A percentile compares a stretch with the other conserved stretches of the same genome.
Conservation (phyloP, 371 early-diverging fungal genomes). For the Mucor piriformis region DNA sequence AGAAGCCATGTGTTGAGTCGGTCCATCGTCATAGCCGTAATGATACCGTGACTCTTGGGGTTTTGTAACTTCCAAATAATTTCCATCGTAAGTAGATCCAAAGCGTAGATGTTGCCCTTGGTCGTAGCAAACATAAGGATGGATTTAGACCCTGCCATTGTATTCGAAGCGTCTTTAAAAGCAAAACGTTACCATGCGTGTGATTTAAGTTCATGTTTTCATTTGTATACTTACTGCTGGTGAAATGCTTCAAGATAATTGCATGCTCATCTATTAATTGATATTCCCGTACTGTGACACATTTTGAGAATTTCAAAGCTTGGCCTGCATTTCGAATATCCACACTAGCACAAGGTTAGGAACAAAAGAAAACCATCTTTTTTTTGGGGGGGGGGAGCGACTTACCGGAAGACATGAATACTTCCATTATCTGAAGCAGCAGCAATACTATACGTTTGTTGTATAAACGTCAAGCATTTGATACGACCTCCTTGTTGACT, state of each 20-base stretch:
- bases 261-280: conserved; percentile 71
- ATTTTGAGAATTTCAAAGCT: conserved; percentile 65
- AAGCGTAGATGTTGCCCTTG: conserved; percentile 73
- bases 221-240: conserved; percentile 42
- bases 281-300: conserved; percentile 56
- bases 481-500: conserved; percentile 77
- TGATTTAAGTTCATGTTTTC: neutral
- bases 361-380: neutral
- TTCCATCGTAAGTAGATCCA: conserved; percentile 78
- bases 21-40: conserved; percentile 76
- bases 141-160: conserved; percentile 69
- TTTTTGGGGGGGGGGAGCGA: no score
- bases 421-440: conserved; percentile 85
- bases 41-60: conserved; percentile 58
- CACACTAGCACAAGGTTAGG: conserved; percentile 26
- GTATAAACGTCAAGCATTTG: conserved; percentile 78
- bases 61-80: conserved; percentile 67
- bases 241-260: conserved; percentile 70
- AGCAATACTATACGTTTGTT: conserved; percentile 80
- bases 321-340: conserved; percentile 46
- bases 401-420: conserved; percentile 78
- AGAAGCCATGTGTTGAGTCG: conserved; percentile 68
- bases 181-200: neutral
- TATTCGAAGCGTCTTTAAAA: conserved; percentile 35
- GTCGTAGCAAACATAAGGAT: conserved; percentile 81